Evolutionary conservation across 163 green algal genomes (phyloP).

Genomic region (Coccomyxa subellipsoidea): DNA sequence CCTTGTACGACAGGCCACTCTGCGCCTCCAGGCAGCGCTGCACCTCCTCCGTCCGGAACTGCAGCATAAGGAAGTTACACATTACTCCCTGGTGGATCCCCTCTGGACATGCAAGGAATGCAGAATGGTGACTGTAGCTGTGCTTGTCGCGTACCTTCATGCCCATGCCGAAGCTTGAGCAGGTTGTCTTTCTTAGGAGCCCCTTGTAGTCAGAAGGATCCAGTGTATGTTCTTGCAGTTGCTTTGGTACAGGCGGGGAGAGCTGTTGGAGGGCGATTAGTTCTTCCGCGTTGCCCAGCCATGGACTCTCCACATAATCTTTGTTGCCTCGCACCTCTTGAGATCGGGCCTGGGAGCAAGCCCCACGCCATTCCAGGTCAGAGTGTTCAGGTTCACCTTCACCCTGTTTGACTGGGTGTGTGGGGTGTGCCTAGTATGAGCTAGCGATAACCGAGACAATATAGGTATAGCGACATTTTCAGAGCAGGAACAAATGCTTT

Average conservation of each 20-base stretch:
- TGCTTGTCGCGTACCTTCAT: conserved; percentile 43
- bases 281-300: conserved; percentile 14
- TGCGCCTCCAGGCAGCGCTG: conserved; percentile 22
- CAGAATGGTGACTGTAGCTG: too few relatives aligned
- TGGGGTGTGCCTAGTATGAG: too few relatives aligned
- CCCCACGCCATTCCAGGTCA: background rate
- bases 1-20: conserved; percentile 34
- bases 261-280: background rate
- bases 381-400: background rate
- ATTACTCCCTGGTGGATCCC: too few relatives aligned
- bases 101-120: too few relatives aligned
- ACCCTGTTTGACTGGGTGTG: background rate
- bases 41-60: conserved; percentile 39
- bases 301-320: conserved; percentile 34
- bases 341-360: conserved; percentile 20
- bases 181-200: conserved; percentile 31
- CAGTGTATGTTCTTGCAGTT: background rate
- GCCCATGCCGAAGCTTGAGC: conserved; percentile 39
- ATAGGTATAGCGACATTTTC: too few relatives aligned
- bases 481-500: too few relatives aligned
- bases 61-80: conserved; percentile 1
- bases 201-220: conserved; percentile 12
- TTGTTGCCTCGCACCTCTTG: conserved; percentile 36
- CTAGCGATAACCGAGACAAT: too few relatives aligned
- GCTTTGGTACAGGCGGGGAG: background rate